A percentile compares a stretch with the other conserved stretches of the same genome.
Conservation (phyloP, 495 filamentous ascomycete genomes). For the Gamarada debralockiae region DNA sequence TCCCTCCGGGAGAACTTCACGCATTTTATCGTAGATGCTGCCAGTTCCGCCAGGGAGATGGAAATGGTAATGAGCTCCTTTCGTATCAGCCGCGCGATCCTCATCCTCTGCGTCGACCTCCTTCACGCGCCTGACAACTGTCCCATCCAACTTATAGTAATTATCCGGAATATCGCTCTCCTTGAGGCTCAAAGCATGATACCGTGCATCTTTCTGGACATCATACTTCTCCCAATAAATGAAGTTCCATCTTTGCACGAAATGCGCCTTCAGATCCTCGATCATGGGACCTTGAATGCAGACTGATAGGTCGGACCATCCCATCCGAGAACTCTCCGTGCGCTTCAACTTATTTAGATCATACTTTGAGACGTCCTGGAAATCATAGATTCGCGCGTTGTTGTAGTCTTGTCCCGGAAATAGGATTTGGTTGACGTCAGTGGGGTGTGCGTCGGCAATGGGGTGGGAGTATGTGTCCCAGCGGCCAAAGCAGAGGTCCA, state of each 20-base stretch:
- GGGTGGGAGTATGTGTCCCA: conserved; percentile 69
- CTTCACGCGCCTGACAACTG: conserved; percentile 7
- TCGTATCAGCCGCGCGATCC: not conserved
- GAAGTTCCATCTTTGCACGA: conserved; percentile 89
- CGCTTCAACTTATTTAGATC: conserved; percentile 85
- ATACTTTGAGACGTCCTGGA: conserved; percentile 78
- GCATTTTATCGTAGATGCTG: not conserved
- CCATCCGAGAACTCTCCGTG: conserved; percentile 79
- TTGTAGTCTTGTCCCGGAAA: conserved; percentile 96
- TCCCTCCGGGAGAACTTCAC: too few relatives aligned
- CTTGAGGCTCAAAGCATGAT: conserved; percentile 40
- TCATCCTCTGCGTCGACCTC: not conserved
- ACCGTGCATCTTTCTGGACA: conserved; percentile 58
- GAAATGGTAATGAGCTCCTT: not conserved
- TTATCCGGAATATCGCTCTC: conserved; percentile 10
- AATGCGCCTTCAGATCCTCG: conserved; percentile 72
- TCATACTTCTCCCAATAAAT: conserved; percentile 83
- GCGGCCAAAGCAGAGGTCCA: conserved; percentile 64
- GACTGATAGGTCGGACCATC: conserved; percentile 87
- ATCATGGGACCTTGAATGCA: conserved; percentile 78
- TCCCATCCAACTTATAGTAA: conserved; percentile 22
- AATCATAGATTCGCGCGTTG: conserved; percentile 84
- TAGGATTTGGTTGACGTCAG: conserved; percentile 56
- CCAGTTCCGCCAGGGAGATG: not conserved
- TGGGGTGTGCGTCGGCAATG: conserved; percentile 81